Evolutionary conservation across 345 rosid genomes (phyloP).

Genomic region (Eucalyptus polybractea): DNA sequence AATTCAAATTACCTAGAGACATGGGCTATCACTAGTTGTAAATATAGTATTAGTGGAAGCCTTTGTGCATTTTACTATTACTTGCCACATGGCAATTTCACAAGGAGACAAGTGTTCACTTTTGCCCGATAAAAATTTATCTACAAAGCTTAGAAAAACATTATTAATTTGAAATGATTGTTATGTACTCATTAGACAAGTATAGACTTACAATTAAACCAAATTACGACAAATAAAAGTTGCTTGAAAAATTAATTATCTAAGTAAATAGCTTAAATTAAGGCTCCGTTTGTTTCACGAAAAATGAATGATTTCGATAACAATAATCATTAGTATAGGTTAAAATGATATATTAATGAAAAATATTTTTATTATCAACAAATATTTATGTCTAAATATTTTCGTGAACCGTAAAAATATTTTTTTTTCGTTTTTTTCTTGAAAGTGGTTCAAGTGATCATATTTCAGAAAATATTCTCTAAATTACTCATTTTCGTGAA

Average conservation of each 20-base stretch:
- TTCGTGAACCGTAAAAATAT: too few species aligned
- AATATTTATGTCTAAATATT: too few species aligned
- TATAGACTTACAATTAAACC: too few species aligned
- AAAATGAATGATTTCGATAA: too few species aligned
- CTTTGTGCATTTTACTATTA: too few species aligned
- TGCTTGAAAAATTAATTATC: neutral
- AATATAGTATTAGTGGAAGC: neutral
- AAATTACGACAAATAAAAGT: neutral
- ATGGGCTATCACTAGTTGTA: too few species aligned
- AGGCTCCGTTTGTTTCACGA: accelerated
- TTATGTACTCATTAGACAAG: neutral
- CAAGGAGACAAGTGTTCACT: neutral
- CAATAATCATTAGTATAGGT: too few species aligned
- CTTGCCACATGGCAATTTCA: neutral
- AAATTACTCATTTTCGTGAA: neutral
- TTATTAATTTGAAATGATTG: too few species aligned
- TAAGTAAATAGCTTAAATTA: neutral
- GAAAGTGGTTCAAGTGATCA: neutral
- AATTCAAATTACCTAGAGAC: neutral
- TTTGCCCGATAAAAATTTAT: neutral
- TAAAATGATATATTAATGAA: too few species aligned
- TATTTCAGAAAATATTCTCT: too few species aligned
- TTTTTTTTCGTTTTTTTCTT: neutral
- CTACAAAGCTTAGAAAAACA: neutral
- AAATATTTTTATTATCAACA: too few species aligned